Percentiles rank a stretch among this genome's conserved stretches.
These are phyloP conservation scores for Ophiocordyceps camponoti-floridani DNA, from an alignment of 2,329 filamentous ascomycete species.

Conservation along the genomic window DNA sequence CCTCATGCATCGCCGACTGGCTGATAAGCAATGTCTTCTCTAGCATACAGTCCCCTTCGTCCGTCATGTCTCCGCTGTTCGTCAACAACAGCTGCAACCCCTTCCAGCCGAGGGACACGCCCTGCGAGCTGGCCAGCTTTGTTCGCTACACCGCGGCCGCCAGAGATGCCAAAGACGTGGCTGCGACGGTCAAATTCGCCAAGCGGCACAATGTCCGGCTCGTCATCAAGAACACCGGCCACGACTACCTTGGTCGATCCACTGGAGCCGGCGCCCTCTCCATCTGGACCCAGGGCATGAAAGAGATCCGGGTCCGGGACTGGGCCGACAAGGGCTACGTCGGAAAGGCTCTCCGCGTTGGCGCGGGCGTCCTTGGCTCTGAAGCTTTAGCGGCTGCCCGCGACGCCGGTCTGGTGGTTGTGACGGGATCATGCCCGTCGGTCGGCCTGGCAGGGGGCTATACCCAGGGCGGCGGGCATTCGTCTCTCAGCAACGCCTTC, in stretches of 20 bases:
- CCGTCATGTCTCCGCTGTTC: slow-evolving; percentile 14
- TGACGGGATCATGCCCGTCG: slow-evolving; percentile 35
- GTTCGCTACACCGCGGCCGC: slow-evolving; percentile 15
- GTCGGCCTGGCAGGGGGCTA: slow-evolving; percentile 46
- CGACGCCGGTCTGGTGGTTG: slow-evolving; percentile 24
- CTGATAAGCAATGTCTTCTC: background rate
- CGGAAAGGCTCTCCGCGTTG: slow-evolving; percentile 33
- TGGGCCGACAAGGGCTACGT: slow-evolving; percentile 24
- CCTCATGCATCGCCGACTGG: background rate
- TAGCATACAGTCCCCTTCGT: slow-evolving; percentile 2
- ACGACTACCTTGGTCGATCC: slow-evolving; percentile 37
- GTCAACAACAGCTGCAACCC: slow-evolving; percentile 14
- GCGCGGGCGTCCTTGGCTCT: slow-evolving; percentile 33
- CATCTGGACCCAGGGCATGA: slow-evolving; percentile 23
- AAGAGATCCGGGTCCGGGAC: slow-evolving; percentile 20
- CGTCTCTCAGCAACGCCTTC: slow-evolving; percentile 27
- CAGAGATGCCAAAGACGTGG: background rate
- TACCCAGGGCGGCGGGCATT: slow-evolving; percentile 40
- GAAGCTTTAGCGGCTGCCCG: slow-evolving; percentile 29
- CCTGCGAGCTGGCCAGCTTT: slow-evolving; percentile 22
- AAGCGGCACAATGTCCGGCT: slow-evolving; percentile 24
- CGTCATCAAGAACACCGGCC: slow-evolving; percentile 34
- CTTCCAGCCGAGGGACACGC: slow-evolving; percentile 15
- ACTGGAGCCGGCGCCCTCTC: slow-evolving; percentile 29
- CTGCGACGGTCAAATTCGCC: slow-evolving; percentile 12